Conservation (phyloP, 1,139 yeast genomes). For the Tardiomyces blankii region DNA sequence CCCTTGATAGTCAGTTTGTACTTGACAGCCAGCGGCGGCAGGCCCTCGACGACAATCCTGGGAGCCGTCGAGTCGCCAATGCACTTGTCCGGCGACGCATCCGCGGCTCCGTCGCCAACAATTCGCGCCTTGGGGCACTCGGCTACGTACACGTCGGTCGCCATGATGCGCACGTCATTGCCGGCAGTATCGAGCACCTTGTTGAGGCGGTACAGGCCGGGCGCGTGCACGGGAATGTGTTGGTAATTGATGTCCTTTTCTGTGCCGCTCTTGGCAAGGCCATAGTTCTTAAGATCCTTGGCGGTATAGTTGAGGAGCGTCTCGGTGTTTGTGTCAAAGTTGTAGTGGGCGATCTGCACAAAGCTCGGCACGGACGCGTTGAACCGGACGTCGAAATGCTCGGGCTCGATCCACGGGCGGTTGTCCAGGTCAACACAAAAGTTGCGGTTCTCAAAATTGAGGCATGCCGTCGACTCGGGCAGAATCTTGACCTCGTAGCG, state of each 20-base stretch:
- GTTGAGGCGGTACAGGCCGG: conserved; percentile 65
- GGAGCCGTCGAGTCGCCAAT: conserved; percentile 47
- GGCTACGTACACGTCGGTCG: conserved; percentile 56
- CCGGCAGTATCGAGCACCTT: conserved; percentile 57
- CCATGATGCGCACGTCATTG: conserved; percentile 51
- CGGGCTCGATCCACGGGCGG: conserved; percentile 15
- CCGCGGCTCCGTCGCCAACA: conserved; percentile 10
- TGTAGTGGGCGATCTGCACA: conserved; percentile 53
- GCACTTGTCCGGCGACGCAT: conserved; percentile 39
- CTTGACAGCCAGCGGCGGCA: conserved; percentile 59
- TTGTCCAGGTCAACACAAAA: conserved; percentile 44
- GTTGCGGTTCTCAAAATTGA: conserved; percentile 64
- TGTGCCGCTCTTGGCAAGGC: conserved; percentile 28
- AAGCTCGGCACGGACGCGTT: conserved; percentile 70
- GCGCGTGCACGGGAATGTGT: conserved; percentile 47
- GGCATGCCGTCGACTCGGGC: conserved; percentile 81
- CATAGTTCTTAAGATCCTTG: conserved; percentile 34
- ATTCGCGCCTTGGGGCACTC: conserved; percentile 66
- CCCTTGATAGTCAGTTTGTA: conserved; percentile 49
- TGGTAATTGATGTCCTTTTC: conserved; percentile 32
- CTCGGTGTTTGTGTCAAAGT: conserved; percentile 43
- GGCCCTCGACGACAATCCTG: conserved; percentile 53
- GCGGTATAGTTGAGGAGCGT: conserved; percentile 44
- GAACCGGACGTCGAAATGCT: conserved; percentile 61
- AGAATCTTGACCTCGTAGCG: conserved; percentile 74